Percentiles rank a stretch among this genome's conserved stretches.
These are phyloP conservation scores for Dendrobium nobile DNA, from an alignment of 106 monocot species.

Conservation along the genomic window DNA sequence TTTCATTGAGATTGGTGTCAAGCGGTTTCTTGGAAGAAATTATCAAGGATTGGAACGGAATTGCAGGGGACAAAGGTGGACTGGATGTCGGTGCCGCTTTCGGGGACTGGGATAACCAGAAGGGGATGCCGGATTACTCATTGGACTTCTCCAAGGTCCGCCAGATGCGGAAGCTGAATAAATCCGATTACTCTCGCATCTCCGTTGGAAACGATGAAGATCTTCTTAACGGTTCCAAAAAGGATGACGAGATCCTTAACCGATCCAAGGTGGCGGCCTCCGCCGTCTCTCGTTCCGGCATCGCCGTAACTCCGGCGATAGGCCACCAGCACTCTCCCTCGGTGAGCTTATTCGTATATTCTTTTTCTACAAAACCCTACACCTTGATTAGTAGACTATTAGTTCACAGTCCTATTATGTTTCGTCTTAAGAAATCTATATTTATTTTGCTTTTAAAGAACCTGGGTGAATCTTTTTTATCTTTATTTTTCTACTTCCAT, in stretches of 20 bases:
- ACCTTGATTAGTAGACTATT: no score
- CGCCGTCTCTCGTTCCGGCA: background rate
- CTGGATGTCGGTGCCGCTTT: conserved; percentile 82
- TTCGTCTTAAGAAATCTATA: no score
- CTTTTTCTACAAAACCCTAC: no score
- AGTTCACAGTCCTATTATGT: no score
- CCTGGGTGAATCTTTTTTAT: no score
- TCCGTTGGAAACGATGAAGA: conserved; percentile 77
- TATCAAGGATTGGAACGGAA: background rate
- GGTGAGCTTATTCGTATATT: background rate
- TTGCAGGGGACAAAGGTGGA: conserved; percentile 10
- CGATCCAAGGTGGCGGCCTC: background rate
- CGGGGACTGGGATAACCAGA: conserved; percentile 83
- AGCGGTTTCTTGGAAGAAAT: background rate
- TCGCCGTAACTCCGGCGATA: background rate
- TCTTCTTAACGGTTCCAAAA: conserved; percentile 14
- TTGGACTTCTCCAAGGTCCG: conserved; percentile 85
- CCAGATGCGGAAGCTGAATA: conserved; percentile 73
- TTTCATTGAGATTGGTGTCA: background rate
- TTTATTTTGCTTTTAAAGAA: no score
- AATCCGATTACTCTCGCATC: conserved; percentile 50
- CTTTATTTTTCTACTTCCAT: no score
- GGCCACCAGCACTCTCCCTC: background rate
- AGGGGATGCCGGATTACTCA: conserved; percentile 83
- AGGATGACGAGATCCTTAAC: conserved; percentile 1